phyloP scores from a whole-genome alignment of 495 filamentous ascomycete species.

The Thozetella sp. region DNA sequence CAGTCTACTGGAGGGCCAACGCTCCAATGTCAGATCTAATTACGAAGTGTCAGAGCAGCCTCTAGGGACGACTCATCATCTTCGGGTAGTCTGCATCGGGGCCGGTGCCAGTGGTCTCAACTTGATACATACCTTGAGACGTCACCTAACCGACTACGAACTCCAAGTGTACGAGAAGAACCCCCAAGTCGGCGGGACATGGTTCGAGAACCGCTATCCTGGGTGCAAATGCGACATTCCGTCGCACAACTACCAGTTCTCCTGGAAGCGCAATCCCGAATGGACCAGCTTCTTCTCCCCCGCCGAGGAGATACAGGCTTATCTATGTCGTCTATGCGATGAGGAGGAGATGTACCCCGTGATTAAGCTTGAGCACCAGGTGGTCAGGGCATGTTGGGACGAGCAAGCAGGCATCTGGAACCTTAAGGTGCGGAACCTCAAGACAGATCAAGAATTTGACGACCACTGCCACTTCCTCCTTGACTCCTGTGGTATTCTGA shows the following conservation, averaged over 20 bases:
- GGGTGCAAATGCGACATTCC: conserved; percentile 58
- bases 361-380: conserved; percentile 42
- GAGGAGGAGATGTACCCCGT: conserved; percentile 56
- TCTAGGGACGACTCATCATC: conserved; percentile 38
- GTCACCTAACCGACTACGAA: conserved; percentile 47
- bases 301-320: conserved; percentile 59
- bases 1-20: too few relatives aligned
- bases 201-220: conserved; percentile 61
- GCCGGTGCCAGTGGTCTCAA: conserved; percentile 51
- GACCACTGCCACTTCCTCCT: conserved; percentile 60
- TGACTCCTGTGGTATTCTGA: conserved; percentile 60
- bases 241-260: conserved; percentile 56
- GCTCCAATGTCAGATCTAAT: too few relatives aligned
- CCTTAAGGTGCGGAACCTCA: conserved; percentile 48
- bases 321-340: conserved; percentile 56
- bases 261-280: conserved; percentile 55
- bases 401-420: conserved; percentile 49
- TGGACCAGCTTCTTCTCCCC: conserved; percentile 62
- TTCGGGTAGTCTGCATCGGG: conserved; percentile 50
- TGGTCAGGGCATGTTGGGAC: conserved; percentile 39
- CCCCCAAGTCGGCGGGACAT: conserved; percentile 60
- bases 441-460: conserved; percentile 37
- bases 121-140: conserved; percentile 41
- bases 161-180: conserved; percentile 82
- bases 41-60: conserved; percentile 43